phyloP scores from a whole-genome alignment of 2,329 filamentous ascomycete species.

The Emydomyces testavorans region DNA sequence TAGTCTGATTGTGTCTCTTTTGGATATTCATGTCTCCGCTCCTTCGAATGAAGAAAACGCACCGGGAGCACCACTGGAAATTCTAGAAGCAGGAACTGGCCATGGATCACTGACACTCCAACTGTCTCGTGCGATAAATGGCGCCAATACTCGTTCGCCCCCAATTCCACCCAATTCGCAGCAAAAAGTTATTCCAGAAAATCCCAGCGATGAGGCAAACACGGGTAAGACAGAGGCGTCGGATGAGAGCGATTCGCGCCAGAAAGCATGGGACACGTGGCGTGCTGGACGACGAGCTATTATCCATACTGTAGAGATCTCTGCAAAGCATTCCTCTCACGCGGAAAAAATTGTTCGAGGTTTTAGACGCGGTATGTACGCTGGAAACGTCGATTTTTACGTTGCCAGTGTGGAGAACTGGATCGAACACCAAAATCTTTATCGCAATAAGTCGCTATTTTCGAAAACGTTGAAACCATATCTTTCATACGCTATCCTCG shows the following conservation, averaged over 20 bases:
- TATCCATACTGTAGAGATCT: conserved; percentile 63
- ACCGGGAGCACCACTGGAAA: conserved; percentile 47
- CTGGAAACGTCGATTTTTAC: conserved; percentile 61
- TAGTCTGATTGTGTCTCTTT: conserved; percentile 59
- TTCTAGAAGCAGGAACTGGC: conserved; percentile 77
- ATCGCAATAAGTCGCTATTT: conserved; percentile 23
- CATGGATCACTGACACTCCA: conserved; percentile 69
- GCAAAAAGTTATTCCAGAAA: conserved; percentile 21
- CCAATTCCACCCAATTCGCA: conserved; percentile 30
- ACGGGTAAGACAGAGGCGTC: conserved; percentile 1
- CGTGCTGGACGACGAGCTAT: conserved; percentile 50
- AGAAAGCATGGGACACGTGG: conserved; percentile 38
- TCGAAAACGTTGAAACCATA: conserved; percentile 42
- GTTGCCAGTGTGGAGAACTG: conserved; percentile 54
- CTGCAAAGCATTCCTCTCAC: conserved; percentile 49
- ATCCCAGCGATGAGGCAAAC: not conserved
- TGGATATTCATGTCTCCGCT: conserved; percentile 56
- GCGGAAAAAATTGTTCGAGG: conserved; percentile 54
- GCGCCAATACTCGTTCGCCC: conserved; percentile 50
- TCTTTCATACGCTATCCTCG: conserved; percentile 59
- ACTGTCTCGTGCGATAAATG: conserved; percentile 63
- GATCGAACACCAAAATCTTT: conserved; percentile 43
- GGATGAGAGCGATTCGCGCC: conserved; percentile 17
- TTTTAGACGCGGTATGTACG: conserved; percentile 61
- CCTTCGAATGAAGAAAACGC: conserved; percentile 25